Conservation (phyloP, 2,329 filamentous ascomycete genomes). For the Davidsoniella australis region DNA sequence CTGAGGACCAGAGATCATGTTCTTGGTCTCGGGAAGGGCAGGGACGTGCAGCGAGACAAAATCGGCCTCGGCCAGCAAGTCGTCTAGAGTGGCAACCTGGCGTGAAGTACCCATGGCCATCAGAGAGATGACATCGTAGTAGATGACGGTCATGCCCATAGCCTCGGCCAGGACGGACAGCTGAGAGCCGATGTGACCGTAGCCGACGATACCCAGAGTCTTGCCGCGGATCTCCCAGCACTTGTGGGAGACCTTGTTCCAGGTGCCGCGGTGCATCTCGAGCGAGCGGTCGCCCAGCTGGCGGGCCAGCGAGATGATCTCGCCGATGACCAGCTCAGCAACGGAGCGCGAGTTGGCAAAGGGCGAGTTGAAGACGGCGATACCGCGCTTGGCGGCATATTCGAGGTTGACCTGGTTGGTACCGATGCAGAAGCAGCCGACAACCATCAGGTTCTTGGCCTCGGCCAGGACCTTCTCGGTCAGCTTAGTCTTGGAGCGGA, state of each 20-base stretch:
- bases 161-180: slow-evolving; percentile 88
- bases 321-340: slow-evolving; percentile 84
- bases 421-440: slow-evolving; percentile 97
- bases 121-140: slow-evolving; percentile 85
- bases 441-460: slow-evolving; percentile 85
- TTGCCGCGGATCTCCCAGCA: slow-evolving; percentile 99
- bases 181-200: slow-evolving; percentile 93
- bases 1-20: slow-evolving; percentile 70
- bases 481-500: slow-evolving; percentile 94
- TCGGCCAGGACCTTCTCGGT: slow-evolving; percentile 68
- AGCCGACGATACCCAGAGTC: slow-evolving; percentile 86
- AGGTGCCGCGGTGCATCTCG: slow-evolving; percentile 84
- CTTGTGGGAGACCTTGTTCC: slow-evolving; percentile 93
- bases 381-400: slow-evolving; percentile 67
- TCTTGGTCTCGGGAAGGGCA: slow-evolving; percentile 78
- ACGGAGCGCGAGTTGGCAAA: slow-evolving; percentile 97
- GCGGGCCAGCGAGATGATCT: slow-evolving; percentile 81
- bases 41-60: slow-evolving; percentile 93
- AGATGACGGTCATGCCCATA: slow-evolving; percentile 96
- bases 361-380: slow-evolving; percentile 97
- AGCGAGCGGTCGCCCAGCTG: slow-evolving; percentile 85
- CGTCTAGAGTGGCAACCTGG: slow-evolving; percentile 64
- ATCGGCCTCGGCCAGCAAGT: slow-evolving; percentile 62
- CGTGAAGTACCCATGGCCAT: slow-evolving; percentile 84
- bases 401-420: slow-evolving; percentile 88